These are phyloP conservation scores for Boletellus deceptivus DNA, from an alignment of 1,284 basidiomycete species.

Conservation along the genomic window DNA sequence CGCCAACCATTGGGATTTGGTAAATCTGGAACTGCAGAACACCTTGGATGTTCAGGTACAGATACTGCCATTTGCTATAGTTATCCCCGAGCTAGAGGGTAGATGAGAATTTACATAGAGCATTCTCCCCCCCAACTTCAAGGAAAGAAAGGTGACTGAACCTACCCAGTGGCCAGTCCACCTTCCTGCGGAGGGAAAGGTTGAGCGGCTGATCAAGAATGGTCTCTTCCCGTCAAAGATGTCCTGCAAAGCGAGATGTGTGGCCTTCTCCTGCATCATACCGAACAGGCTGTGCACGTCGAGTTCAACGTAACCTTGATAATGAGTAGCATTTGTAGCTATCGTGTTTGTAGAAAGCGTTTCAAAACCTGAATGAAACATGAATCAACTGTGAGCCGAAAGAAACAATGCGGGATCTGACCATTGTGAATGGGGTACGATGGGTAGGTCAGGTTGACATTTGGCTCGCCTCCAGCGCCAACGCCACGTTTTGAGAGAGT, in stretches of 20 bases:
- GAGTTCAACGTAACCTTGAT: slow-evolving; percentile 38
- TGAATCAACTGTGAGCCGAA: not conserved
- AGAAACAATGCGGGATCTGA: slow-evolving; percentile 17
- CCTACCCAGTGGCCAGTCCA: slow-evolving; percentile 62
- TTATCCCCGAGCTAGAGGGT: slow-evolving; percentile 66
- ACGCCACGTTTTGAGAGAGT: slow-evolving; percentile 20
- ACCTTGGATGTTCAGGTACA: slow-evolving; percentile 60
- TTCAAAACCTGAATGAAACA: slow-evolving; percentile 18
- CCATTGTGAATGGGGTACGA: slow-evolving; percentile 76
- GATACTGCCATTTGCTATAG: slow-evolving; percentile 62
- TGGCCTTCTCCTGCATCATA: slow-evolving; percentile 38
- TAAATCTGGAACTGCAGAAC: slow-evolving; percentile 75
- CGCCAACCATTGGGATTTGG: slow-evolving; percentile 75
- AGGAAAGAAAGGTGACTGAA: not conserved
- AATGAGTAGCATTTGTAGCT: slow-evolving; percentile 41
- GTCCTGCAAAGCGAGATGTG: slow-evolving; percentile 34
- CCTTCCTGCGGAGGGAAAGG: slow-evolving; percentile 61
- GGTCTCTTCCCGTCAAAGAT: slow-evolving; percentile 38
- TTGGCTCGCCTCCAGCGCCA: slow-evolving; percentile 44
- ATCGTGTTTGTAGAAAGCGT: slow-evolving; percentile 30
- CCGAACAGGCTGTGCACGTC: slow-evolving; percentile 46
- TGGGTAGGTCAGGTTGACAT: slow-evolving; percentile 52
- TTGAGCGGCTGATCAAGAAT: slow-evolving; percentile 43
- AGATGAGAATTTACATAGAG: not conserved
- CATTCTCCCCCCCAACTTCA: not conserved